A percentile compares a stretch with the other conserved stretches of the same genome.
phyloP scores from a whole-genome alignment of 1,284 basidiomycete species.

The Sanghuangporus baumii region DNA sequence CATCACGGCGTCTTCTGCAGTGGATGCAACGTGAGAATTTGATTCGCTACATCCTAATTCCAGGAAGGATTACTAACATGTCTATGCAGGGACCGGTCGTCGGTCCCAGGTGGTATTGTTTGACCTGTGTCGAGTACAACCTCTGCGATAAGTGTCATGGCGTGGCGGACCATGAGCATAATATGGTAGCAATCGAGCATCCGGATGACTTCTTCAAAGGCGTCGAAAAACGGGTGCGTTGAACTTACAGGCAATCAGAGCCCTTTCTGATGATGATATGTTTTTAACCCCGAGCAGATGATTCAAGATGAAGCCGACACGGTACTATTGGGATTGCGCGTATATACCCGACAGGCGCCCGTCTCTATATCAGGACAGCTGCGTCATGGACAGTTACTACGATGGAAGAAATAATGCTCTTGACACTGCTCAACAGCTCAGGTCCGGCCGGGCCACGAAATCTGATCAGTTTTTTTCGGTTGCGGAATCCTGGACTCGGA shows the following conservation, averaged over 20 bases:
- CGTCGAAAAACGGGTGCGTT: slow-evolving; percentile 7
- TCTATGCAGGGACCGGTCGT: background rate
- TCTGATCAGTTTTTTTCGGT: too few species aligned
- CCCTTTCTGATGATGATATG: background rate
- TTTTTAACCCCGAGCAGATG: background rate
- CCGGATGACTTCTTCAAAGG: slow-evolving; percentile 16
- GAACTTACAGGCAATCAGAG: slow-evolving; percentile 9
- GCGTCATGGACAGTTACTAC: slow-evolving; percentile 20
- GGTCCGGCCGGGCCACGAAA: background rate
- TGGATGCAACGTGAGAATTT: slow-evolving; percentile 8
- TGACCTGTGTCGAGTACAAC: slow-evolving; percentile 18
- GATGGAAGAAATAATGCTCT: slow-evolving; percentile 12
- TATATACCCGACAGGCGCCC: slow-evolving; percentile 19
- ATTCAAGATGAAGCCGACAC: slow-evolving; percentile 16
- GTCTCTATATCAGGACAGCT: slow-evolving; percentile 22
- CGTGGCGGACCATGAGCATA: slow-evolving; percentile 18
- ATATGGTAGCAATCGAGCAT: slow-evolving; percentile 18
- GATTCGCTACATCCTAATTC: background rate
- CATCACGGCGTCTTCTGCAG: slow-evolving; percentile 7
- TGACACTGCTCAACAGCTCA: background rate
- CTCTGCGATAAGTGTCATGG: slow-evolving; percentile 21
- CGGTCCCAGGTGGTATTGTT: slow-evolving; percentile 19
- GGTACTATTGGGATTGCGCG: slow-evolving; percentile 20
- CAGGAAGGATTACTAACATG: background rate
- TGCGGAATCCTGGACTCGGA: too few species aligned